Base-by-base conservation (phyloP, 129 eudicot genomes). In the Apium graveolens region DNA sequence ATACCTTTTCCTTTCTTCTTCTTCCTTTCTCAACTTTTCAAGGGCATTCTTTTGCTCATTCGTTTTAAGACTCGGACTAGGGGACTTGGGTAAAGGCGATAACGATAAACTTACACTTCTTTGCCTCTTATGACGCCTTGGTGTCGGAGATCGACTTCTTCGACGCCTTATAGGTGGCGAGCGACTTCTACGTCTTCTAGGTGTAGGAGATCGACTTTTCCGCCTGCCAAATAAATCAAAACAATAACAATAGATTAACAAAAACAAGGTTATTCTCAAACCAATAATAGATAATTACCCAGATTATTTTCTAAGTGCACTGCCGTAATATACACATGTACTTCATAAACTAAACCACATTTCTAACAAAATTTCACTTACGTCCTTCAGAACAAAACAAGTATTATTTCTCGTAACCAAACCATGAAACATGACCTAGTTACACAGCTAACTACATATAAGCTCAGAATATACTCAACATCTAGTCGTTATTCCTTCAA, bases 1-100 rank as follows among this genome's bases (percentile, higher is more conserved):
- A 34, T 84, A 95, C 98, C 98, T 95, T 87, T 88, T 87, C 88
- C 81, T 90, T 81, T 88, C 98, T 89, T 91, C 97, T 85, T 90
- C 92, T 84, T 92, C 98, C 85, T 85, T 92, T 82, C 78, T 91
- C 87, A 87, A 81, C 72, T 91, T 90, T 77, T 87, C 90, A 83
- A 73, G 81, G 4, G 96, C 90, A 76, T 55, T 84, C 87, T 83
- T 90, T 39, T 78, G 87, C 62, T 88, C 96, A 72, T 79, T 73
- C 1, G 94, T 88, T 14, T 86, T 82, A 51, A 83, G 62, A 73
- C 89, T 86, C 13, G 88, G 91, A 80, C 85, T 88, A 32, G 81
- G 96, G 51, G 96, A 87, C 80, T 87, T 85, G 43, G 82, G 85
- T 70, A 83, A 80, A 83, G 92, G 97, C 51, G 91, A 86, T 48